phyloP scores from a whole-genome alignment of 2,329 filamentous ascomycete genomes.

The Colletotrichum ledebouriae region DNA sequence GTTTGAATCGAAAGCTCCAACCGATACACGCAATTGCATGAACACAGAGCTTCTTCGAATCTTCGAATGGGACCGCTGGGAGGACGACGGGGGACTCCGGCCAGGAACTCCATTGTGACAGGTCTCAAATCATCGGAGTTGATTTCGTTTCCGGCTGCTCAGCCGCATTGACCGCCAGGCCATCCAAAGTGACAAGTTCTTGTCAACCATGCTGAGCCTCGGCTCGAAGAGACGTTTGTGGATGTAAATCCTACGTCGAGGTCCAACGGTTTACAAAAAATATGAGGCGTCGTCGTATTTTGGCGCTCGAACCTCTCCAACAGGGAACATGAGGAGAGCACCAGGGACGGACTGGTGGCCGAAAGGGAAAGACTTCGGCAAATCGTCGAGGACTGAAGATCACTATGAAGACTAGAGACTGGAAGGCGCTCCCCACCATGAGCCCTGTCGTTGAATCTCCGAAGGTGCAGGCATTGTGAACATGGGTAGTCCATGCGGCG shows the following conservation, averaged over 20 bases:
- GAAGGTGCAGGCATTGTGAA: slow-evolving; percentile 4
- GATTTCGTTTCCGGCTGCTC: background rate
- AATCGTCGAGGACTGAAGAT: slow-evolving; percentile 10
- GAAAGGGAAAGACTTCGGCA: slow-evolving; percentile 10
- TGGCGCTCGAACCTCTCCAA: slow-evolving; percentile 11
- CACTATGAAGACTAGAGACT: background rate
- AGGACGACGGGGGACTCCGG: background rate
- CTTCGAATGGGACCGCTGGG: slow-evolving; percentile 2
- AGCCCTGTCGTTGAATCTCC: slow-evolving; percentile 10
- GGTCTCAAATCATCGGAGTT: background rate
- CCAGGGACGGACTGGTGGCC: slow-evolving; percentile 5
- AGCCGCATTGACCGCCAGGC: slow-evolving; percentile 3
- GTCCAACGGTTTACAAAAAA: background rate
- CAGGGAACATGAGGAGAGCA: slow-evolving; percentile 8
- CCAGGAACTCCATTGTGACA: background rate
- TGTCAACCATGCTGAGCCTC: slow-evolving; percentile 6
- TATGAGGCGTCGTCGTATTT: slow-evolving; percentile 10
- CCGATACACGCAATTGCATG: slow-evolving; percentile 5
- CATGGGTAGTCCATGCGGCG: slow-evolving; percentile 15
- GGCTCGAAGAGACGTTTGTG: slow-evolving; percentile 1
- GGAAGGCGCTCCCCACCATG: background rate
- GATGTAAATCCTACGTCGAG: slow-evolving; percentile 9
- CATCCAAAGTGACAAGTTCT: background rate
- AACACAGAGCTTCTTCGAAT: background rate
- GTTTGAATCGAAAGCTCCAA: slow-evolving; percentile 1